Conservation (phyloP, 1,284 basidiomycete genomes). For the Heterobasidion irregulare region DNA sequence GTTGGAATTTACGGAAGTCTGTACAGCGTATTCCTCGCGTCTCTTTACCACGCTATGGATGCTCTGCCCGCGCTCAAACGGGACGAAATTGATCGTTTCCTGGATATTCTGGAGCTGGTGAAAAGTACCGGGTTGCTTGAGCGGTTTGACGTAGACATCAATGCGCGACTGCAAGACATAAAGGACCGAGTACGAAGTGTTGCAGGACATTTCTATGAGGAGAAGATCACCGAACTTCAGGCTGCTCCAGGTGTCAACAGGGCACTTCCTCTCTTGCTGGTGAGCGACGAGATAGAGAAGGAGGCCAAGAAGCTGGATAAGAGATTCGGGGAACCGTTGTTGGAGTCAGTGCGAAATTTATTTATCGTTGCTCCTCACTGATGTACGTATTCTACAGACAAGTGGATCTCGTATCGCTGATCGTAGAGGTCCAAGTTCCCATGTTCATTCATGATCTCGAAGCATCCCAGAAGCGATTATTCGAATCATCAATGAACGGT, state of each 20-base stretch:
- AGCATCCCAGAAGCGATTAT: constrained; percentile 58
- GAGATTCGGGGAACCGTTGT: constrained; percentile 74
- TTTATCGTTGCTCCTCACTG: background rate
- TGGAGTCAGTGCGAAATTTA: constrained; percentile 47
- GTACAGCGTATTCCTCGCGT: constrained; percentile 84
- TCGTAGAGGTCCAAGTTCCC: constrained; percentile 69
- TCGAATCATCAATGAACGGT: constrained; percentile 73
- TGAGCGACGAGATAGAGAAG: constrained; percentile 89
- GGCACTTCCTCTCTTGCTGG: constrained; percentile 69
- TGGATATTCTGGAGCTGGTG: constrained; percentile 66
- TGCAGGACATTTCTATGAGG: constrained; percentile 62
- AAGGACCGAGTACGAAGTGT: constrained; percentile 62
- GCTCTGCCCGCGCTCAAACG: constrained; percentile 63
- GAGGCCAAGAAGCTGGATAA: constrained; percentile 77
- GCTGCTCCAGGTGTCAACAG: constrained; percentile 65
- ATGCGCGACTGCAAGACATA: constrained; percentile 59
- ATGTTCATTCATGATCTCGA: constrained; percentile 74
- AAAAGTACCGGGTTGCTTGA: constrained; percentile 60
- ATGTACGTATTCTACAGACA: constrained; percentile 26
- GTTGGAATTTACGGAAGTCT: constrained; percentile 59
- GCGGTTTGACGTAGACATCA: constrained; percentile 59
- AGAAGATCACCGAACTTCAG: constrained; percentile 63
- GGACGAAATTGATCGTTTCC: constrained; percentile 55
- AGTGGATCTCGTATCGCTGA: constrained; percentile 75
- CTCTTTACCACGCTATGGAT: constrained; percentile 82